These are phyloP conservation scores for Seminavis robusta DNA, from an alignment of 108 stramenopile genomes.

Conservation along the genomic window DNA sequence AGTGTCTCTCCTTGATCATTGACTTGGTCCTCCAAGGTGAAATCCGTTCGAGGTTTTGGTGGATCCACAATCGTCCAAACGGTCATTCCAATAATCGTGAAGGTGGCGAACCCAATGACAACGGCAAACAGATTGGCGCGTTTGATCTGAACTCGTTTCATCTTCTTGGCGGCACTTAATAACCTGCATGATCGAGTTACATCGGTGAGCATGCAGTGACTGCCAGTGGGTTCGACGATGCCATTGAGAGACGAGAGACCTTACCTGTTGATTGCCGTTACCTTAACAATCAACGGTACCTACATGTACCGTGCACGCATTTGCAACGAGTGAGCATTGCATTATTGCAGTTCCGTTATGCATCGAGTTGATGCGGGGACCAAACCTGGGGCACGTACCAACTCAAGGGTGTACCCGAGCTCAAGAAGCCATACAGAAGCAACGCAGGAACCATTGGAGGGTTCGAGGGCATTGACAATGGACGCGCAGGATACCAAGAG, in stretches of 20 bases:
- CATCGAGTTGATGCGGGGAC: no score
- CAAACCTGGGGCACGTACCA: no score
- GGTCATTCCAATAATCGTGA: conserved; percentile 16
- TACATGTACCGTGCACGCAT: no score
- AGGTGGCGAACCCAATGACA: conserved; percentile 2
- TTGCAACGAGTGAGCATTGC: no score
- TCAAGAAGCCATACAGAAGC: conserved; percentile 24
- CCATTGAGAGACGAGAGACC: no score
- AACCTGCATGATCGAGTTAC: no score
- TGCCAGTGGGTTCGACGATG: no score
- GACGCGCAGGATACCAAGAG: conserved; percentile 26
- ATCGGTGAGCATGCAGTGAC: no score
- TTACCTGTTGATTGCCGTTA: conserved; percentile 42
- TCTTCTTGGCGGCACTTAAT: conserved; percentile 6
- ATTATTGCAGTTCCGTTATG: no score
- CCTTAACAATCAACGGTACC: conserved; percentile 40
- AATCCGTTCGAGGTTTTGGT: conserved; percentile 6
- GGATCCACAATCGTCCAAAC: conserved; percentile 23
- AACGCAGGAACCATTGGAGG: conserved; percentile 18
- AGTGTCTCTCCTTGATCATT: neutral
- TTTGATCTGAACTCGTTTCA: conserved; percentile 27
- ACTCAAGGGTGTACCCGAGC: conserved; percentile 30
- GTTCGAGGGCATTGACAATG: conserved; percentile 13
- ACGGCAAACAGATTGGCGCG: conserved; percentile 13
- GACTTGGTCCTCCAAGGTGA: neutral